phyloP scores from a whole-genome alignment of 495 filamentous ascomycete genomes.

The Hyphodiscus hymeniophilus region DNA sequence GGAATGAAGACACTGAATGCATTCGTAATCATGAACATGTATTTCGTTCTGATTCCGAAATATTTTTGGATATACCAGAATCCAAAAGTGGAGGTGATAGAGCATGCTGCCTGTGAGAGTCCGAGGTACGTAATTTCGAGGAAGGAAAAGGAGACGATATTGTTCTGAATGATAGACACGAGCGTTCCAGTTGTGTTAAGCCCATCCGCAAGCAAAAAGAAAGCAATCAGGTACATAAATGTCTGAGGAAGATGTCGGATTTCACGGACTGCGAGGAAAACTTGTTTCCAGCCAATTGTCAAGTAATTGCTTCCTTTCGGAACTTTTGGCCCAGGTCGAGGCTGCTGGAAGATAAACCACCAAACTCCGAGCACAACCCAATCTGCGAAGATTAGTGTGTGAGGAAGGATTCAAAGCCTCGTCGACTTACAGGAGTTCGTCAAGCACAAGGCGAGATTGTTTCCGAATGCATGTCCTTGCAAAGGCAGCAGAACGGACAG shows the following conservation, averaged over 20 bases:
- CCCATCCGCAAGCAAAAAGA: slow-evolving; percentile 42
- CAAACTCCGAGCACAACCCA: slow-evolving; percentile 42
- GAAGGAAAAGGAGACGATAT: slow-evolving; percentile 39
- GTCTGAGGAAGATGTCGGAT: slow-evolving; percentile 36
- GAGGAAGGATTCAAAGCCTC: too few relatives aligned
- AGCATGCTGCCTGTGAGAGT: slow-evolving; percentile 36
- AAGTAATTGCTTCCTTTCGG: slow-evolving; percentile 37
- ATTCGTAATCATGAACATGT: slow-evolving; percentile 42
- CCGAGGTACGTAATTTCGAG: slow-evolving; percentile 42
- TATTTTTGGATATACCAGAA: slow-evolving; percentile 45
- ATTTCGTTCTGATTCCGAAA: slow-evolving; percentile 39
- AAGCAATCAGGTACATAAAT: slow-evolving; percentile 37
- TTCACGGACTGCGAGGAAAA: slow-evolving; percentile 36
- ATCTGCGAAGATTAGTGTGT: too few relatives aligned
- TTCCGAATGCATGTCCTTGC: slow-evolving; percentile 32
- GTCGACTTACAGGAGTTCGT: slow-evolving; percentile 35
- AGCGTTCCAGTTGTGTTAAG: slow-evolving; percentile 42
- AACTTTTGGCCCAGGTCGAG: slow-evolving; percentile 35
- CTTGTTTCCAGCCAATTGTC: slow-evolving; percentile 41
- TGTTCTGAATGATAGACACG: slow-evolving; percentile 39
- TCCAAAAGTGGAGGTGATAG: slow-evolving; percentile 37
- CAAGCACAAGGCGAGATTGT: slow-evolving; percentile 38
- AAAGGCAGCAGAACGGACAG: slow-evolving; percentile 38
- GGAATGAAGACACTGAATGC: slow-evolving; percentile 41
- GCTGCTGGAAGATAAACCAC: slow-evolving; percentile 46